phyloP scores from a whole-genome alignment of 2,329 filamentous ascomycete genomes.

The Endocalyx cinctus region DNA sequence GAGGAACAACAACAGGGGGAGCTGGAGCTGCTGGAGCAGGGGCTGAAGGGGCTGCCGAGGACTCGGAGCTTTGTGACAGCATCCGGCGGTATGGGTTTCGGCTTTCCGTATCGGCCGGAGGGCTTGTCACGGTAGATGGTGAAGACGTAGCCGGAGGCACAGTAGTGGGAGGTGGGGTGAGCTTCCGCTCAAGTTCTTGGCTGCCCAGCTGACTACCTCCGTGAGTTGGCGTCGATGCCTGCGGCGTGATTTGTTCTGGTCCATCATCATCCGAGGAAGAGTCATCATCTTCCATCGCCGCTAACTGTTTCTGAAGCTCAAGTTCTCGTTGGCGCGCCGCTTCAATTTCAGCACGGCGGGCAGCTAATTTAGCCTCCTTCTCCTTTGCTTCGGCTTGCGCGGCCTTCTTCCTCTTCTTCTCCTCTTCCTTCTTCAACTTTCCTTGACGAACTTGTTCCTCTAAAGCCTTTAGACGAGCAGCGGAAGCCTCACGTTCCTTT shows the following conservation, averaged over 20 bases:
- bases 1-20: constrained; percentile 36
- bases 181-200: constrained; percentile 50
- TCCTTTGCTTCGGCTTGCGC: constrained; percentile 82
- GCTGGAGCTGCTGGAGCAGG: constrained; percentile 40
- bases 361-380: constrained; percentile 78
- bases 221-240: constrained; percentile 54
- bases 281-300: constrained; percentile 66
- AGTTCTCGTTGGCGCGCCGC: constrained; percentile 84
- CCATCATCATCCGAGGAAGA: constrained; percentile 78
- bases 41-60: constrained; percentile 38
- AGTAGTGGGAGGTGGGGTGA: constrained; percentile 46
- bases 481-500: constrained; percentile 73
- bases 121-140: constrained; percentile 47
- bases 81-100: constrained; percentile 94
- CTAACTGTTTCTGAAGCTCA: constrained; percentile 82
- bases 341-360: constrained; percentile 86
- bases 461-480: constrained; percentile 78
- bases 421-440: constrained; percentile 94
- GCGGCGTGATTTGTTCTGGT: constrained; percentile 62
- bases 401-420: constrained; percentile 88
- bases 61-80: constrained; percentile 65
- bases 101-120: constrained; percentile 66
- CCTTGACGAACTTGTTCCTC: constrained; percentile 92
- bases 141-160: constrained; percentile 44
- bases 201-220: constrained; percentile 47